Base-by-base conservation (phyloP, 2,329 filamentous ascomycete genomes). In the Alternaria metachromatica region DNA sequence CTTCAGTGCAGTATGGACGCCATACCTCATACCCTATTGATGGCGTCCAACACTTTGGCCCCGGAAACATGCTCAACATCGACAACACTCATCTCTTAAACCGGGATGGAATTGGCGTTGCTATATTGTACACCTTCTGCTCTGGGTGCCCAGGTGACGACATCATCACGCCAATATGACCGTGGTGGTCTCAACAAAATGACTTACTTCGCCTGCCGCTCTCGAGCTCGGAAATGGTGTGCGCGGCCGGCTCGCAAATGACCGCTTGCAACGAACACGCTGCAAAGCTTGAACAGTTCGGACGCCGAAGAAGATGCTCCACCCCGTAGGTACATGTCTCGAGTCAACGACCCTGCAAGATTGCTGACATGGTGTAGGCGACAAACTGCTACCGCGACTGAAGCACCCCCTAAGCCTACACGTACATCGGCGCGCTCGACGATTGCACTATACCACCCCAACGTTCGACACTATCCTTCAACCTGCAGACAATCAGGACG, bases 31-130 rank as follows among this genome's bases (percentile, higher is more conserved):
- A 18, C 37, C 9, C 0, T 5, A 41, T 41, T 18, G 37, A 41
- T 41, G n/a, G 90, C 60, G 92, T 98, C 72, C 93, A 92, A 81
- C 97, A 94, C 76, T 91, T 96, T 63, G 93, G 95, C 62, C 96
- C 96, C 55, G 95, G 98, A 80, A 94, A 95, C 82, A 98, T 99
- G 96, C 92, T 96, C 72, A 91, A 94, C 70, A 87, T 97, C 58
- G 92, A 97, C 79, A 89, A 91, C 56, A 87, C 86, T 65, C 91
- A 91, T 74, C 92, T 94, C 23, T 90, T 91, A n/a, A 92, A 37
- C 33, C 33, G 15, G 15, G 7, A 37, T 37, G 8, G n/a, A 41
- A 11, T 3, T 18, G n/a, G 8, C n/a, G 37, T 41, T 41, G 37
- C 37, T 41, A 18, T 11, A 41, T 18, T 5, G 37, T 18, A 11